Conservation (phyloP, 1,139 yeast species). For the Kurtzmaniella quercitrusa region DNA sequence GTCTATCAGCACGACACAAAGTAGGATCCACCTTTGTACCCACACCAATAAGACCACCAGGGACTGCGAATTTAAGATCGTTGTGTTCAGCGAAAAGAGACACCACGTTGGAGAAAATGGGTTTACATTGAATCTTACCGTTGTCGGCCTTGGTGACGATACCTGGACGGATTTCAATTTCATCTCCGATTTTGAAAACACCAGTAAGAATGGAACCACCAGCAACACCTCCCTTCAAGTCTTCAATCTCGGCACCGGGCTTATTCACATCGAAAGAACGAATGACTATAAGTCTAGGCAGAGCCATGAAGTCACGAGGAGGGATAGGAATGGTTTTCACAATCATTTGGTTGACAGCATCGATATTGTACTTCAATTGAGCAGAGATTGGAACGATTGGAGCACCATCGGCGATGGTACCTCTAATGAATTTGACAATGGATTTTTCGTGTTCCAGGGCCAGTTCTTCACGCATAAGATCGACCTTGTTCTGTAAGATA, state of each 20-base stretch:
- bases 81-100: constrained; percentile 97
- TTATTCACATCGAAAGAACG: constrained; percentile 98
- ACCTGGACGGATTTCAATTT: constrained; percentile 98
- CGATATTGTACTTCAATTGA: constrained; percentile 96
- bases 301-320: constrained; percentile 86
- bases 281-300: constrained; percentile 94
- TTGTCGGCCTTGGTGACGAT: constrained; percentile 92
- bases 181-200: constrained; percentile 95
- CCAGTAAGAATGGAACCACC: constrained; percentile 98
- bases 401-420: constrained; percentile 98
- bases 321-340: constrained; percentile 97
- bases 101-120: constrained; percentile 90
- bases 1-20: constrained; percentile 97
- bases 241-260: constrained; percentile 98
- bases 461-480: constrained; percentile 95
- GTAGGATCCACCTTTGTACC: constrained; percentile 99
- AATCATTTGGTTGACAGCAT: constrained; percentile 95
- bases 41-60: constrained; percentile 99
- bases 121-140: constrained; percentile 92
- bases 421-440: constrained; percentile 86
- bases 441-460: constrained; percentile 95
- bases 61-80: constrained; percentile 97
- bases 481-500: constrained; percentile 96
- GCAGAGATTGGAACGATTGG: constrained; percentile 99
- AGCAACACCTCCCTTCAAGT: constrained; percentile 99